Conservation (phyloP, 345 rosid genomes). For the Alliaria petiolata region DNA sequence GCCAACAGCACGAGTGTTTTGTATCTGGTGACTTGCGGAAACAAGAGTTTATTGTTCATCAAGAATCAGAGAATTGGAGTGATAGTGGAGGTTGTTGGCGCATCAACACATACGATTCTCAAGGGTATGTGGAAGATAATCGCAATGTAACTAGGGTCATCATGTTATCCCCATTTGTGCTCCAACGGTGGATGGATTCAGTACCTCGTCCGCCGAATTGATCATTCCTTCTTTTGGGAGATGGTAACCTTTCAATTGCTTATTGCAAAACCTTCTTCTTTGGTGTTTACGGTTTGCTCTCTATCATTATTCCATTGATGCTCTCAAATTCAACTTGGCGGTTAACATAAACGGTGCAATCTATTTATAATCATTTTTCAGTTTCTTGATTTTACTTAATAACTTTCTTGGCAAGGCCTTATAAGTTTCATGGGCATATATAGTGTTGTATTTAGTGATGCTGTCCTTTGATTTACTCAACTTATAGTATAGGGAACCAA, state of each 20-base stretch:
- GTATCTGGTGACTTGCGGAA: background rate
- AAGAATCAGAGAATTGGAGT: background rate
- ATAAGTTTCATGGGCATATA: background rate
- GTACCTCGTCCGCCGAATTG: background rate
- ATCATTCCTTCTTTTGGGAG: background rate
- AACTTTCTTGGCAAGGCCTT: background rate
- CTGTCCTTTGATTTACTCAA: too few species aligned
- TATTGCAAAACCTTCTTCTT: background rate
- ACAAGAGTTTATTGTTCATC: background rate
- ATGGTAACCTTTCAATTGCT: background rate
- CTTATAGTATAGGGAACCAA: too few species aligned
- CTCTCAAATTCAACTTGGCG: background rate
- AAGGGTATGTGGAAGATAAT: background rate
- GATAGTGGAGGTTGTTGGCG: background rate
- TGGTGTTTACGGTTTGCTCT: background rate
- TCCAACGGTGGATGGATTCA: slow-evolving; percentile 6
- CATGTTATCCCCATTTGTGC: slow-evolving; percentile 3
- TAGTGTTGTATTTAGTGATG: too few species aligned
- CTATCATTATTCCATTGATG: background rate
- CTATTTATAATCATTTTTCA: background rate
- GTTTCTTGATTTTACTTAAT: background rate
- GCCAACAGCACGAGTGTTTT: background rate
- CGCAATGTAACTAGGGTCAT: background rate
- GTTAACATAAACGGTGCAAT: background rate
- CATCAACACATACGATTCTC: background rate